phyloP scores from a whole-genome alignment of 257 asterid species.

The Nicotiana attenuata region DNA sequence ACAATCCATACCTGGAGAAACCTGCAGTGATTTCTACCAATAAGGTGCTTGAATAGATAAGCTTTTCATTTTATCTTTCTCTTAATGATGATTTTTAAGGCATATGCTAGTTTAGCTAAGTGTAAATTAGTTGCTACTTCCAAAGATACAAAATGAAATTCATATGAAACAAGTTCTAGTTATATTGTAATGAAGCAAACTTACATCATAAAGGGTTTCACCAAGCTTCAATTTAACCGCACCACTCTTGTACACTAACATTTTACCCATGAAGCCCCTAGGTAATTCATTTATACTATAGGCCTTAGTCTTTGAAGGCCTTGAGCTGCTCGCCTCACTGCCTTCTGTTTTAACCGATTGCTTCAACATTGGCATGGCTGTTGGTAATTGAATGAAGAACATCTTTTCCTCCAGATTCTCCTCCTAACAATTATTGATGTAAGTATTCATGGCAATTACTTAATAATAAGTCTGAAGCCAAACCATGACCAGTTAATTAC shows the following conservation, averaged over 20 bases:
- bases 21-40: constrained; percentile 32
- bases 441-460: background rate
- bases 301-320: constrained; percentile 29
- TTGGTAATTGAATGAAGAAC: constrained; percentile 70
- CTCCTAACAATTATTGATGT: constrained; percentile 39
- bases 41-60: no score
- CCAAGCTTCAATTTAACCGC: constrained; percentile 85
- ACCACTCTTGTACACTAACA: constrained; percentile 69
- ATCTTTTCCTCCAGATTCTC: constrained; percentile 39
- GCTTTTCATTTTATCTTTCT: no score
- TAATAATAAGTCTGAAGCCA: background rate
- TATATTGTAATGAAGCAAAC: constrained; percentile 16
- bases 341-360: constrained; percentile 26
- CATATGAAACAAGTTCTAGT: background rate
- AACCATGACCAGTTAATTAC: constrained; percentile 15
- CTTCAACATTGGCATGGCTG: constrained; percentile 37
- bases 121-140: background rate
- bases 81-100: background rate
- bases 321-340: constrained; percentile 20
- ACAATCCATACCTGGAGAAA: constrained; percentile 57
- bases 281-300: constrained; percentile 40
- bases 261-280: constrained; percentile 68
- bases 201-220: constrained; percentile 64
- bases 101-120: background rate
- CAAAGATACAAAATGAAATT: background rate